Evolutionary conservation across 2,329 filamentous ascomycete genomes (phyloP).

Genomic region (Trichoderma polysporum): DNA sequence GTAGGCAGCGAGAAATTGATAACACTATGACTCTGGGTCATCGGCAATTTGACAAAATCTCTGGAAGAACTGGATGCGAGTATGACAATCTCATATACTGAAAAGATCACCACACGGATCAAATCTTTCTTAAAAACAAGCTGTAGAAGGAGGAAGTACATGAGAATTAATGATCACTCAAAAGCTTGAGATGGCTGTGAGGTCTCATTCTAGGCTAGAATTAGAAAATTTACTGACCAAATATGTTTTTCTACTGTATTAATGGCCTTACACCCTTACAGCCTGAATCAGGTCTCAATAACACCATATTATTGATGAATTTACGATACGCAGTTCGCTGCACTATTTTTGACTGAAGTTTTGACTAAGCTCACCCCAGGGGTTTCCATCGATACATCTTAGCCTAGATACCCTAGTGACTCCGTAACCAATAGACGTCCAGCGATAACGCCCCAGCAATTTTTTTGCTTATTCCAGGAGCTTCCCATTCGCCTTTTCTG

Average conservation of each 20-base stretch:
- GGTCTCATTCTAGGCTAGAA: background rate
- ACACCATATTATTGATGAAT: background rate
- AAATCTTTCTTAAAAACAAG: background rate
- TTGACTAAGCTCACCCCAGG: background rate
- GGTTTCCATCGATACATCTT: background rate
- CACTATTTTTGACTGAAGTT: background rate
- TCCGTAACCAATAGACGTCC: background rate
- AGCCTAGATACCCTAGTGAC: background rate
- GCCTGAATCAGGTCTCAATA: background rate
- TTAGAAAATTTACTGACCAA: background rate
- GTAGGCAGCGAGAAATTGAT: background rate
- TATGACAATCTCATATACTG: background rate
- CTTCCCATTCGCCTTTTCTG: background rate
- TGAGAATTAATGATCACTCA: background rate
- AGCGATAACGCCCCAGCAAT: conserved; percentile 3
- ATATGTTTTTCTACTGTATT: background rate
- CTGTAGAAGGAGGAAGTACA: background rate
- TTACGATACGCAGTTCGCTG: background rate
- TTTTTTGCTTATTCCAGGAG: background rate
- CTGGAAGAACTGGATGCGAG: background rate
- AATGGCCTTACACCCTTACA: background rate
- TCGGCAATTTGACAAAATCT: background rate
- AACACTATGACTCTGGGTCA: background rate
- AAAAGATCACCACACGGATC: background rate
- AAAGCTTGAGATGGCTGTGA: background rate